Evolutionary conservation across 2,329 filamentous ascomycete genomes (phyloP).

Genomic region (Pseudomassariella vexata): DNA sequence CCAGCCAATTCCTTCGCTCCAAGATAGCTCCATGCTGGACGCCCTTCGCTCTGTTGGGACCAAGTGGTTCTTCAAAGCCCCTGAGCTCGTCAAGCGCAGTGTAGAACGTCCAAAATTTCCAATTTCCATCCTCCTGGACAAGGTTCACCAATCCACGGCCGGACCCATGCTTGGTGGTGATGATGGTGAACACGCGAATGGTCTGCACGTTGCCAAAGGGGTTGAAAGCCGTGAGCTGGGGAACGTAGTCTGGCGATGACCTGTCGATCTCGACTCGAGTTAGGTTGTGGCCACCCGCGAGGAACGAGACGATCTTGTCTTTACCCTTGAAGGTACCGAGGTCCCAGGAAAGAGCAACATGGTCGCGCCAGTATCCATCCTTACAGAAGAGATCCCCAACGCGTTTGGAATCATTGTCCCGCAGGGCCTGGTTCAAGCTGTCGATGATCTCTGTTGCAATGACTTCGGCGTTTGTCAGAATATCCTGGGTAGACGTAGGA

Average conservation of each 20-base stretch:
- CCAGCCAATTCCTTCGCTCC: conserved; percentile 47
- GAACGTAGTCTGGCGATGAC: conserved; percentile 31
- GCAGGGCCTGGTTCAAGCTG: conserved; percentile 31
- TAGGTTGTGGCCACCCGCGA: conserved; percentile 23
- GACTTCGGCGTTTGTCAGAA: conserved; percentile 28
- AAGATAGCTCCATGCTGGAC: conserved; percentile 41
- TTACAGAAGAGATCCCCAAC: conserved; percentile 39
- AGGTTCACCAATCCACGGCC: conserved; percentile 47
- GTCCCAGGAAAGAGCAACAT: conserved; percentile 50
- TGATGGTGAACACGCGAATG: conserved; percentile 42
- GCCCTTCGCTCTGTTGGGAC: conserved; percentile 37
- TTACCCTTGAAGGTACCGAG: conserved; percentile 46
- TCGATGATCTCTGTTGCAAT: conserved; percentile 30
- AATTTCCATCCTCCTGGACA: conserved; percentile 30
- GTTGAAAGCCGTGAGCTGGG: conserved; percentile 36
- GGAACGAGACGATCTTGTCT: conserved; percentile 29
- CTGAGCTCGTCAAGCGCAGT: conserved; percentile 41
- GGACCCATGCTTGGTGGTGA: conserved; percentile 37
- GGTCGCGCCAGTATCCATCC: conserved; percentile 52
- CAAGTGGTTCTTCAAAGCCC: conserved; percentile 35
- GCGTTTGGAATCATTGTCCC: conserved; percentile 23
- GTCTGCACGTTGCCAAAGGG: conserved; percentile 36
- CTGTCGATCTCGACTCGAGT: conserved; percentile 32
- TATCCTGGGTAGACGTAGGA: no score
- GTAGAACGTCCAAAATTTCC: conserved; percentile 53